Evolutionary conservation across 108 stramenopile species (phyloP), one percentile per base, ranked within the genome.

Genomic region (Nannochloropsis oceanica): DNA sequence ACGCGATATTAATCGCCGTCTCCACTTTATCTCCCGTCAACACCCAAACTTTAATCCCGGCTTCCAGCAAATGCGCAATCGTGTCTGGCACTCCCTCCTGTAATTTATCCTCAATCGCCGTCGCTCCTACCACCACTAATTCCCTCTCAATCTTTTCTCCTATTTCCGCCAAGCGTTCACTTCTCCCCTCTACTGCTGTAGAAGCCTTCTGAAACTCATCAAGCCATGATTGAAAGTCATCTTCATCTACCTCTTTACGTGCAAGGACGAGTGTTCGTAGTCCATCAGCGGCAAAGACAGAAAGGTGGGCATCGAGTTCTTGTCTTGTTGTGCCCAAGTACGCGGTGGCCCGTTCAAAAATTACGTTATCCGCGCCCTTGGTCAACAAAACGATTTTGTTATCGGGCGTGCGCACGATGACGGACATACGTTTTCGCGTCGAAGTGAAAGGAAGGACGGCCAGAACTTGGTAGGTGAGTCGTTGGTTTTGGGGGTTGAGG

Each of bases 1-100:
- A 84, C 26, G 81, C 88, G 43, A 92, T 92, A 86, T 92, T 92
- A 83, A 92, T 90, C 13, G 92, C 91, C 22, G 92, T 92, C 88
- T 92, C 92, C 73, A 89, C 79, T 46, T 92, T 92, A 84, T 92
- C 92, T 13, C 92, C 92, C 9, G 92, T 92, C 11, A 92, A 87
- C 82, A 92, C 90, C 91, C 91, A 92, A 34, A 92, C 80, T 79
- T 90, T 90, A 13, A 92, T 88, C 43, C 92, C 92, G 8, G 91
- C 92, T n/a, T 89, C 83, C 24, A 73, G 79, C 13, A 92, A 89
- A 24, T 90, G 44, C 9, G 85, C 86, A 80, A 92, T 89, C 11
- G 89, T 86, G 9, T 90, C 89, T 0, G 92, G 92, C 44, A 92
- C 92, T 5, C 89, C 90, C 24, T 90, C 90, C 46, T 92, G 91